These are phyloP conservation scores for Stereum hirsutum DNA, from an alignment of 1,284 basidiomycete genomes.

Conservation along the genomic window DNA sequence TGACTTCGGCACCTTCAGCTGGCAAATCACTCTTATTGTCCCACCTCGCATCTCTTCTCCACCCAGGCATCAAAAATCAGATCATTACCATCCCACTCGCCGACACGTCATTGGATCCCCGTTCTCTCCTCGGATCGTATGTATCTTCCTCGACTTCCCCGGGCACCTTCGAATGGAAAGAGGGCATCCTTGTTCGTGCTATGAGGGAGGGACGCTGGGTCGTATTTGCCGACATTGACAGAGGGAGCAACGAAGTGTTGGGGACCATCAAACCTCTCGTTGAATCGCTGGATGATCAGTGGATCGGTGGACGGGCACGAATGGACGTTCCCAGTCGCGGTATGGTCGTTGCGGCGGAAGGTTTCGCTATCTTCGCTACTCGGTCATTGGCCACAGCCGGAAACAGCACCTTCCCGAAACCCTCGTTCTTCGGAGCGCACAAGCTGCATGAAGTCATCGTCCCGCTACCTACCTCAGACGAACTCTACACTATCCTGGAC, in stretches of 20 bases:
- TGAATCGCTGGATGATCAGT: conserved; percentile 72
- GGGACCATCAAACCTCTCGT: conserved; percentile 78
- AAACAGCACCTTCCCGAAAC: conserved; percentile 33
- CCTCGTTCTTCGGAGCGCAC: conserved; percentile 76
- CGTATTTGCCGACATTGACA: conserved; percentile 90
- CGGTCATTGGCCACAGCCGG: conserved; percentile 46
- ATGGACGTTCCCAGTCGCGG: conserved; percentile 67
- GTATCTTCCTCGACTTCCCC: conserved; percentile 80
- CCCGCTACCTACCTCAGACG: conserved; percentile 49
- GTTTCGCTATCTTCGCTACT: conserved; percentile 78
- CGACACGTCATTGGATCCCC: conserved; percentile 91
- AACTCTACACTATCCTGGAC: conserved; percentile 63
- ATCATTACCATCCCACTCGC: conserved; percentile 85
- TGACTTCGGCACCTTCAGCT: conserved; percentile 84
- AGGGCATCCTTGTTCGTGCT: conserved; percentile 88
- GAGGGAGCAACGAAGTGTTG: conserved; percentile 80
- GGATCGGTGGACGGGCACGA: conserved; percentile 66
- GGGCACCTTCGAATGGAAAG: conserved; percentile 94
- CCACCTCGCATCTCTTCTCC: conserved; percentile 62
- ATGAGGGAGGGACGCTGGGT: conserved; percentile 92
- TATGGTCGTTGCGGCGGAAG: conserved; percentile 60
- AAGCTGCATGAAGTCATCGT: conserved; percentile 73
- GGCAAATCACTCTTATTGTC: conserved; percentile 84
- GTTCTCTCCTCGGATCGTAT: conserved; percentile 91
- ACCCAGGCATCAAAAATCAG: conserved; percentile 48